These are phyloP conservation scores for Verbena officinalis DNA, from an alignment of 257 asterid genomes.

Conservation along the genomic window DNA sequence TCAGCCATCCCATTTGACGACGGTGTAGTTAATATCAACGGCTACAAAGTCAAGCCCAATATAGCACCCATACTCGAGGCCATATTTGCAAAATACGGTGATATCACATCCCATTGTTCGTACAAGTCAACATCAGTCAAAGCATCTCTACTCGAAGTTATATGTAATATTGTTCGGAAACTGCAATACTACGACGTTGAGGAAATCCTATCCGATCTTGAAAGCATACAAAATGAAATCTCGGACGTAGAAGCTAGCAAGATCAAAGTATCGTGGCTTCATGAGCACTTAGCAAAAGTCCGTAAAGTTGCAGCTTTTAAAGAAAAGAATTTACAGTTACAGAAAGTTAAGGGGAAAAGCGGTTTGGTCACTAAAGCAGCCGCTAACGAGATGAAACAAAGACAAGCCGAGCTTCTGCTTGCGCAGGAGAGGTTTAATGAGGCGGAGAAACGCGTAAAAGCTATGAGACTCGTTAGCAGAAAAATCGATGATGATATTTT, in stretches of 20 bases:
- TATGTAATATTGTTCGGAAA: slow-evolving; percentile 33
- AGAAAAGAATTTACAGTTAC: too few species aligned
- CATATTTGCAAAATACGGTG: slow-evolving; percentile 45
- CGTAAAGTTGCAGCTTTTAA: slow-evolving; percentile 16
- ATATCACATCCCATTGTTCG: slow-evolving; percentile 37
- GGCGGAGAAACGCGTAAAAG: slow-evolving; percentile 39
- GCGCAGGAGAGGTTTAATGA: slow-evolving; percentile 34
- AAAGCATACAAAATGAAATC: slow-evolving; percentile 35
- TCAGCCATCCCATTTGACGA: slow-evolving; percentile 5
- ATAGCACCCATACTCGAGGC: slow-evolving; percentile 35
- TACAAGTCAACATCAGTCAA: slow-evolving; percentile 34
- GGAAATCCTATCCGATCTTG: slow-evolving; percentile 27
- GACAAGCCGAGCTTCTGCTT: slow-evolving; percentile 35
- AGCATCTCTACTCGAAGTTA: slow-evolving; percentile 45
- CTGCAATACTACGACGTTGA: slow-evolving; percentile 28
- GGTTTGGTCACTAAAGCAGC: slow-evolving; percentile 26
- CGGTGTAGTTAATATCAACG: too few species aligned
- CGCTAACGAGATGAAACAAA: slow-evolving; percentile 33
- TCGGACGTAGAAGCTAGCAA: slow-evolving; percentile 32
- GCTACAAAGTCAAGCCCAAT: slow-evolving; percentile 40
- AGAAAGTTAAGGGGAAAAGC: slow-evolving; percentile 25
- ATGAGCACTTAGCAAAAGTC: slow-evolving; percentile 19
- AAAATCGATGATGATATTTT: slow-evolving; percentile 30
- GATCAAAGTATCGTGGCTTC: slow-evolving; percentile 43
- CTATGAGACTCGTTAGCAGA: slow-evolving; percentile 26